Conservation (phyloP, 805 yeast species). For the Kluyveromyces wickerhamii region DNA sequence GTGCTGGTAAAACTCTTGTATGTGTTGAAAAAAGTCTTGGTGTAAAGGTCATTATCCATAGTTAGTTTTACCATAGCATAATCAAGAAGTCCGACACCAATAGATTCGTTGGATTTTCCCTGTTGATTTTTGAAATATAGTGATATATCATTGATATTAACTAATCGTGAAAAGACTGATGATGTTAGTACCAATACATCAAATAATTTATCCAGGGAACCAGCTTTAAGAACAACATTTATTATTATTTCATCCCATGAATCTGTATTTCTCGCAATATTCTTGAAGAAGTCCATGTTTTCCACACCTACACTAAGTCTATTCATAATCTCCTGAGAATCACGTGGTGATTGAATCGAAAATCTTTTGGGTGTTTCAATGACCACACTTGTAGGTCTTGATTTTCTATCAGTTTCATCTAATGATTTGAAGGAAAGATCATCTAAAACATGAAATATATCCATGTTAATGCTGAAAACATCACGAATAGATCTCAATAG, state of each 20-base stretch:
- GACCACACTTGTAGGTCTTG: constrained; percentile 40
- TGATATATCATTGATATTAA: constrained; percentile 38
- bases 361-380: constrained; percentile 40
- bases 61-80: constrained; percentile 38
- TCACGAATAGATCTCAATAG: constrained; percentile 53
- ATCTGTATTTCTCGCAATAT: constrained; percentile 26
- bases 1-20: constrained; percentile 63
- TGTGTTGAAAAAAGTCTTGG: constrained; percentile 62
- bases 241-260: constrained; percentile 30
- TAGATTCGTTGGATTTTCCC: constrained; percentile 5
- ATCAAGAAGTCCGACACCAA: constrained; percentile 27
- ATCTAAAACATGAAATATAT: constrained; percentile 45
- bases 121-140: constrained; percentile 22
- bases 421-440: constrained; percentile 54
- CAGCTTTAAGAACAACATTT: constrained; percentile 53
- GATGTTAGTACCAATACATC: constrained; percentile 74
- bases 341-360: constrained; percentile 31
- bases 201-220: constrained; percentile 65
- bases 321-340: constrained; percentile 17
- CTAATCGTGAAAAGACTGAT: constrained; percentile 43
- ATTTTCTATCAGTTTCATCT: constrained; percentile 25
- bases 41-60: constrained; percentile 58
- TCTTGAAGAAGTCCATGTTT: constrained; percentile 25
- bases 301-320: constrained; percentile 23
- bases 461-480: constrained; percentile 52